These are phyloP conservation scores for Cercospora canescens DNA, from an alignment of 2,329 filamentous ascomycete genomes.

Conservation along the genomic window DNA sequence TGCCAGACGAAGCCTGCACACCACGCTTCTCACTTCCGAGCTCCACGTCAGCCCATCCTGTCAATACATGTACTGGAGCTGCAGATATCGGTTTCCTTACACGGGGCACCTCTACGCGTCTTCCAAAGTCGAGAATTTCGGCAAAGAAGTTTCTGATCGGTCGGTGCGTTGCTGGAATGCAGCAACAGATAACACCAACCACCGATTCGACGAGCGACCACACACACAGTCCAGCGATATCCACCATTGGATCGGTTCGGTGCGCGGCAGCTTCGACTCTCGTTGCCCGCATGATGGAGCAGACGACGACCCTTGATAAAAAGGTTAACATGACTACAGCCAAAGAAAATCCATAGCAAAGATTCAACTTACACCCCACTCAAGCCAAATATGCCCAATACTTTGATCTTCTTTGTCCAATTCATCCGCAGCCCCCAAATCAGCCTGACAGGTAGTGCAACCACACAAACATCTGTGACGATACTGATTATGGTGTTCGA, in stretches of 20 bases:
- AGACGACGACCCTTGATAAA: constrained; percentile 1
- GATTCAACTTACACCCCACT: not conserved
- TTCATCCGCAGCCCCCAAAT: constrained; percentile 2
- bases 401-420: not conserved
- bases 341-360: not conserved
- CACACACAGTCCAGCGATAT: constrained; percentile 3
- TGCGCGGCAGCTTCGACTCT: constrained; percentile 6
- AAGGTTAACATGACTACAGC: not conserved
- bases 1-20: not conserved
- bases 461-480: not conserved
- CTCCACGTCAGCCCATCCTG: not conserved
- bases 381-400: constrained; percentile 1
- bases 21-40: not conserved
- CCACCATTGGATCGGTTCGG: not conserved
- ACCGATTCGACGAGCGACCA: constrained; percentile 5
- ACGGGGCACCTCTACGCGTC: not conserved
- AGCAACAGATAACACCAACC: constrained; percentile 5
- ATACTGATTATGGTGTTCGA: constrained; percentile 8
- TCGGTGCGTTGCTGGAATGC: constrained; percentile 1
- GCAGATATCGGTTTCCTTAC: not conserved
- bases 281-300: constrained; percentile 10
- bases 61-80: not conserved
- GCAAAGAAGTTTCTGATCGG: constrained; percentile 3
- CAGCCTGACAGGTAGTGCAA: not conserved
- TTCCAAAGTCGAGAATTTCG: not conserved